Evolutionary conservation across 78 protist genomes (phyloP).

Genomic region (Salpingoeca rosetta): DNA sequence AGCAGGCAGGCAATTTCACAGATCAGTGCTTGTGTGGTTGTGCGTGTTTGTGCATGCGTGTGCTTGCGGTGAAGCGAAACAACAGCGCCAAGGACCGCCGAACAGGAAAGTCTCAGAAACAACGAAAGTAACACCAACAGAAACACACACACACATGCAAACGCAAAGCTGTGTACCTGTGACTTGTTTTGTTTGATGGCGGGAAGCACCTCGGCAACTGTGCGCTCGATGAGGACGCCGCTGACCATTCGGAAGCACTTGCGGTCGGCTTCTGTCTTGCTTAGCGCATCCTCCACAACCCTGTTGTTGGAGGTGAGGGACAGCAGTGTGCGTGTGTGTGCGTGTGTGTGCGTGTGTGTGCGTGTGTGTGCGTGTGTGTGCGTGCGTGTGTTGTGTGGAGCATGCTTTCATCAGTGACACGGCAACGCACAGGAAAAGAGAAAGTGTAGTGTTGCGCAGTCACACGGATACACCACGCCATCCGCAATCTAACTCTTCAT

Average conservation of each 20-base stretch:
- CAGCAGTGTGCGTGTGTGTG: not conserved
- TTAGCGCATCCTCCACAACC: not conserved
- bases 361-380: too few relatives aligned
- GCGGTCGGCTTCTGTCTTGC: slow-evolving; percentile 4
- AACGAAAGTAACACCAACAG: not conserved
- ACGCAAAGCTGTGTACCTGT: not conserved
- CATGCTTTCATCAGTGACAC: not conserved
- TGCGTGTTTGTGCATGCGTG: slow-evolving; percentile 2
- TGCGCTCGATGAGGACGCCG: slow-evolving; percentile 40
- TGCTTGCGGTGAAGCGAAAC: not conserved
- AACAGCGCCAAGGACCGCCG: not conserved
- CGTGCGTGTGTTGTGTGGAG: not conserved
- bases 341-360: too few relatives aligned
- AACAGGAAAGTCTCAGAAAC: not conserved
- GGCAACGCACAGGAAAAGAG: not conserved
- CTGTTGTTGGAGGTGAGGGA: not conserved
- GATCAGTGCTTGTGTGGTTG: not conserved
- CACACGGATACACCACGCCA: too few relatives aligned
- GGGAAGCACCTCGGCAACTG: slow-evolving; percentile 36
- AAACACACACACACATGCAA: not conserved
- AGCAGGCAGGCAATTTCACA: too few relatives aligned
- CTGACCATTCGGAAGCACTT: slow-evolving; percentile 40
- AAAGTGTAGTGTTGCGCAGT: not conserved
- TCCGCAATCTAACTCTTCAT: too few relatives aligned
- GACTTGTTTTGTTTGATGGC: slow-evolving; percentile 3